These are phyloP conservation scores for Phytophthora pisi DNA, from an alignment of 352 stramenopile species.

Conservation along the genomic window DNA sequence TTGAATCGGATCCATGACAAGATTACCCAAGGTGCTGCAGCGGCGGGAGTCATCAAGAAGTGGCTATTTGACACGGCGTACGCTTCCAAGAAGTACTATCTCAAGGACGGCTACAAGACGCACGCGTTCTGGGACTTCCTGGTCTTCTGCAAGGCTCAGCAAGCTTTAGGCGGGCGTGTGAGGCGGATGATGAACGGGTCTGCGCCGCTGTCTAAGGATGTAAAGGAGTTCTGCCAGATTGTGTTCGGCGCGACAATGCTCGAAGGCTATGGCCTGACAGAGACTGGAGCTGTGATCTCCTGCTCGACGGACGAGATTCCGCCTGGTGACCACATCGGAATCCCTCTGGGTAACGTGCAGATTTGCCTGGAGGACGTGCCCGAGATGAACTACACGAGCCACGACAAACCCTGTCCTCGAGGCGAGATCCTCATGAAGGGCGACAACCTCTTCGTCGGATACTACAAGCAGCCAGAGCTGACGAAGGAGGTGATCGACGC, in stretches of 20 bases:
- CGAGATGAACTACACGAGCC: constrained; percentile 95
- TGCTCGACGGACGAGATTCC: constrained; percentile 39
- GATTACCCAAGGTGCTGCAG: constrained; percentile 56
- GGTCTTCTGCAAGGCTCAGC: constrained; percentile 95
- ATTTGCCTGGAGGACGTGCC: constrained; percentile 94
- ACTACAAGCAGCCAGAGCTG: constrained; percentile 94
- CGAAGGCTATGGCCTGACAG: constrained; percentile 96
- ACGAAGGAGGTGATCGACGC: constrained; percentile 90
- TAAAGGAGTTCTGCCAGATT: constrained; percentile 95
- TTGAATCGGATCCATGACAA: constrained; percentile 96
- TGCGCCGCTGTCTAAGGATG: constrained; percentile 89
- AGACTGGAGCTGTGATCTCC: constrained; percentile 55
- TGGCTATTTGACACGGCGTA: constrained; percentile 88
- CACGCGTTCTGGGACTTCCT: constrained; percentile 92
- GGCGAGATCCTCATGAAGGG: constrained; percentile 89
- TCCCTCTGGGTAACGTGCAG: constrained; percentile 80
- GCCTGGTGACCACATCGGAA: constrained; percentile 90
- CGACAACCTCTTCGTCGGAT: constrained; percentile 87
- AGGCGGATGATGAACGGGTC: constrained; percentile 95
- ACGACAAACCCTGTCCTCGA: constrained; percentile 58
- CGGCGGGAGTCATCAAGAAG: constrained; percentile 78
- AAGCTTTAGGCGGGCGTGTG: constrained; percentile 88
- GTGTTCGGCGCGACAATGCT: constrained; percentile 90
- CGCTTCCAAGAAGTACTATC: constrained; percentile 64
- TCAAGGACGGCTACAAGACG: constrained; percentile 38